These are phyloP conservation scores for Serpula lacrymans DNA, from an alignment of 768 basidiomycete species.

Conservation along the genomic window DNA sequence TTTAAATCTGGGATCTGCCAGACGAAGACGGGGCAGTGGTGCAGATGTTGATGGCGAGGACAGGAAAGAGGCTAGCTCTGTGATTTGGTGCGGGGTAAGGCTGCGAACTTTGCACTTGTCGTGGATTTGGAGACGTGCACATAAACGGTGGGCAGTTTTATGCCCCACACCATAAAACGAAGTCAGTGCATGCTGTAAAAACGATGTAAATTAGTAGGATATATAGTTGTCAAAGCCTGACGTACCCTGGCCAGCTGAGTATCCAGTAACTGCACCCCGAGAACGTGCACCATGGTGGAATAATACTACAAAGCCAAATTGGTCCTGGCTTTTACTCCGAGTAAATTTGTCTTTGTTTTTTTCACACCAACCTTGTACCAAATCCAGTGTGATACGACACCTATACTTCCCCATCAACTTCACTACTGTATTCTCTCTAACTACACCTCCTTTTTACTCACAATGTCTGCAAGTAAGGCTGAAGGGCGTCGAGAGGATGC, in stretches of 20 bases:
- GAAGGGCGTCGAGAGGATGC: conserved; percentile 88
- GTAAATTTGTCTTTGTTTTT: too few relatives aligned
- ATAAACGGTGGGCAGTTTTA: conserved; percentile 72
- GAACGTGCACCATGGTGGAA: conserved; percentile 75
- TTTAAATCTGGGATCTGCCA: conserved; percentile 53
- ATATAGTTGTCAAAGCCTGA: conserved; percentile 4
- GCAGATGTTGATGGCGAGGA: conserved; percentile 82
- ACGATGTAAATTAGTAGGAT: conserved; percentile 1
- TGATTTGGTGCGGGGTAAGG: conserved; percentile 84
- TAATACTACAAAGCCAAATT: conserved; percentile 5
- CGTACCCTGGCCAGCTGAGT: conserved; percentile 71
- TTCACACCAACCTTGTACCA: too few relatives aligned
- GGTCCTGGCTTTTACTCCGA: not conserved
- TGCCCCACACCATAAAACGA: conserved; percentile 87
- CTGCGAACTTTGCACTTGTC: conserved; percentile 77
- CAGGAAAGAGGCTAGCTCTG: conserved; percentile 89
- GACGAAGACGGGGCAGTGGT: conserved; percentile 60
- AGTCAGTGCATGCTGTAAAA: conserved; percentile 77
- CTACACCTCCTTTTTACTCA: conserved; percentile 8
- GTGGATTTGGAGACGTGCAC: conserved; percentile 91
- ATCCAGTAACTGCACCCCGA: conserved; percentile 82
- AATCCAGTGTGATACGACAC: conserved; percentile 10
- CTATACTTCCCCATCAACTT: conserved; percentile 10
- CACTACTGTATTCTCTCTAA: conserved; percentile 8
- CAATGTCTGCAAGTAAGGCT: conserved; percentile 72